phyloP scores from a whole-genome alignment of 2,329 filamentous ascomycete species.

The Sporothrix variecibatus region DNA sequence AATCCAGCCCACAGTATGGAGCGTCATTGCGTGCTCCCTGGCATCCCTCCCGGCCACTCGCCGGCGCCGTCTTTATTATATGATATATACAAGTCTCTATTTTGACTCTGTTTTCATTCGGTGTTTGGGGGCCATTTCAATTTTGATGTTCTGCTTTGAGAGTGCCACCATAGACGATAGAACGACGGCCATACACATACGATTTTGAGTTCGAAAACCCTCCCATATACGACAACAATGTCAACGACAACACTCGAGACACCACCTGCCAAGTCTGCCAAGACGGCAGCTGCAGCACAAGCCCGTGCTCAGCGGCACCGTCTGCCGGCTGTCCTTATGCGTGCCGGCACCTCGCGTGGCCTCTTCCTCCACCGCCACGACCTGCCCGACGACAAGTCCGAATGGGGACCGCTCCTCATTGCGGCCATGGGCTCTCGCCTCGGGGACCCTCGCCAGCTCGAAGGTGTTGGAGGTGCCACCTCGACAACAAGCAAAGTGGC shows the following conservation, averaged over 20 bases:
- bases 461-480: constrained; percentile 63
- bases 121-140: neutral
- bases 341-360: constrained; percentile 64
- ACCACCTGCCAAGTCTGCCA: constrained; percentile 1
- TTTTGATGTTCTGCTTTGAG: neutral
- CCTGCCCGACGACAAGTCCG: constrained; percentile 48
- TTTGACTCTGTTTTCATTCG: neutral
- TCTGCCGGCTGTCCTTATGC: constrained; percentile 59
- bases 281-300: neutral
- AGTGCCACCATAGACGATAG: neutral
- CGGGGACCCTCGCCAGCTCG: constrained; percentile 58
- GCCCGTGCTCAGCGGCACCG: constrained; percentile 7
- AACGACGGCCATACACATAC: neutral
- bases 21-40: constrained; percentile 2
- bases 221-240: neutral
- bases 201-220: neutral
- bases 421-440: constrained; percentile 57
- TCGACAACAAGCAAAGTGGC: constrained; percentile 65
- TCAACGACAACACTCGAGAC: neutral
- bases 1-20: neutral
- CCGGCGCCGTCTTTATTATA: neutral
- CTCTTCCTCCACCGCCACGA: constrained; percentile 58
- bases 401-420: constrained; percentile 57
- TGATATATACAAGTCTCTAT: neutral
- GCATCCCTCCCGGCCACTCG: neutral